phyloP scores from a whole-genome alignment of 192 early-diverging fungal species.

The Coemansia erecta region DNA sequence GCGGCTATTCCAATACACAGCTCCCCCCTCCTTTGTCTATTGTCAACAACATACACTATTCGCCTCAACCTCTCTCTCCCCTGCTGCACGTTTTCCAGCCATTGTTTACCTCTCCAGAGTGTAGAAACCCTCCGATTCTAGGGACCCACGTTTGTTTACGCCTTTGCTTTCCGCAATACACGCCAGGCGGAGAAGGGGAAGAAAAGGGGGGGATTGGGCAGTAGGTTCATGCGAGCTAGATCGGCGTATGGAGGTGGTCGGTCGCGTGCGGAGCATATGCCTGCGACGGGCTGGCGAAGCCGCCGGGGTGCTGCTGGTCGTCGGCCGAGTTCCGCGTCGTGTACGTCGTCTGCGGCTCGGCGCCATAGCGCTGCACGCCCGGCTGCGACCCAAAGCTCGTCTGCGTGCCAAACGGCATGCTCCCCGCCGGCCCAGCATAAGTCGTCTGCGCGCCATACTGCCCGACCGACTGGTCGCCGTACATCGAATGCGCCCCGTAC shows the following conservation, averaged over 20 bases:
- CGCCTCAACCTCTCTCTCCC: no score
- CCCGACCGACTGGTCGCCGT: not conserved
- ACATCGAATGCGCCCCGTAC: not conserved
- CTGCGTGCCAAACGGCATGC: constrained; percentile 12
- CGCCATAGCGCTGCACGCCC: not conserved
- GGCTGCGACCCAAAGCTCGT: constrained; percentile 2
- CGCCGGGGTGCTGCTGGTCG: not conserved
- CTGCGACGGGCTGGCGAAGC: constrained; percentile 7
- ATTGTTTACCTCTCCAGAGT: no score
- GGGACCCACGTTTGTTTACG: no score
- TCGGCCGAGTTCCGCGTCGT: constrained; percentile 1
- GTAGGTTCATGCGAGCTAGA: constrained; percentile 1
- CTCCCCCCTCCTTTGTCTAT: no score
- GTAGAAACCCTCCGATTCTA: no score
- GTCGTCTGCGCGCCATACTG: constrained; percentile 9
- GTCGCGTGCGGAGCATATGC: constrained; percentile 10
- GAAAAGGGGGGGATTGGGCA: not conserved
- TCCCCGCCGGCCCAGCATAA: not conserved
- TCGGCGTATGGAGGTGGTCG: constrained; percentile 28
- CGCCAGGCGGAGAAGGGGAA: not conserved
- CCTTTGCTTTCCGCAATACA: no score
- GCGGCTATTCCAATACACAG: no score
- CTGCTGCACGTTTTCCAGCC: no score
- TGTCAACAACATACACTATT: no score
- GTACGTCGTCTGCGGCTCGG: not conserved